Evolutionary conservation across 768 basidiomycete genomes (phyloP), one percentile per base, ranked within the genome.

Genomic region (Boletus reticuloceps): DNA sequence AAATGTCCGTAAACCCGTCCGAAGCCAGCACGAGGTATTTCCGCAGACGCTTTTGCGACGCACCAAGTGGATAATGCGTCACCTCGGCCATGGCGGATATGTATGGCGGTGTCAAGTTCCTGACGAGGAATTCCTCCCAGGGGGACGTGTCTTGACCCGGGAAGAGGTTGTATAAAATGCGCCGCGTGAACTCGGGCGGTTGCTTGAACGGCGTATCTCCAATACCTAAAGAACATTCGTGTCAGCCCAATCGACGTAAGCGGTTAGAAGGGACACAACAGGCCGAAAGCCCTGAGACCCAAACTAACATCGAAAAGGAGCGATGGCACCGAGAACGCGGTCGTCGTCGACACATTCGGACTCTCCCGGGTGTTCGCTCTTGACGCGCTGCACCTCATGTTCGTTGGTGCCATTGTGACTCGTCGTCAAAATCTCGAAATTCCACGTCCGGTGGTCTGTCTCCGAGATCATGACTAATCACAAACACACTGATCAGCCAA

Each of bases 181-280:
- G 80, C 39, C 84, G 76, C 19, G 83, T 86, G 66, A 86, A 87
- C 34, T 75, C 77, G 25, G 85, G 82, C n/a, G 84, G 84, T 56
- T 86, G 86, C 69, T 88, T 88, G 74, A 87, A 88, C 37, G 84
- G 83, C 54, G 83, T 81, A 61, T 88, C 86, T 20, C 86, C 86
- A 50, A 88, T 75, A 67, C 84, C 85, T 87, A 51, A 39, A 50
- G 19, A 45, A 58, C 42, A 54, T n/a, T 7, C 17, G 13, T 19
- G 37, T 54, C 44, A 48, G 20, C 34, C 34, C 58, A 46, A 39
- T 59, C 49, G 51, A 48, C 47, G 51, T 55, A 53, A 51, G 50
- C 38, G 22, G 47, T 48, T 47, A 47, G 47, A 42, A 51, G 50
- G 44, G 53, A 56, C 51, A 22, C 32, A 43, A 55, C 42, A 47